Base-by-base conservation (phyloP, 352 stramenopile species). In the Ochromonadaceae sp. region DNA sequence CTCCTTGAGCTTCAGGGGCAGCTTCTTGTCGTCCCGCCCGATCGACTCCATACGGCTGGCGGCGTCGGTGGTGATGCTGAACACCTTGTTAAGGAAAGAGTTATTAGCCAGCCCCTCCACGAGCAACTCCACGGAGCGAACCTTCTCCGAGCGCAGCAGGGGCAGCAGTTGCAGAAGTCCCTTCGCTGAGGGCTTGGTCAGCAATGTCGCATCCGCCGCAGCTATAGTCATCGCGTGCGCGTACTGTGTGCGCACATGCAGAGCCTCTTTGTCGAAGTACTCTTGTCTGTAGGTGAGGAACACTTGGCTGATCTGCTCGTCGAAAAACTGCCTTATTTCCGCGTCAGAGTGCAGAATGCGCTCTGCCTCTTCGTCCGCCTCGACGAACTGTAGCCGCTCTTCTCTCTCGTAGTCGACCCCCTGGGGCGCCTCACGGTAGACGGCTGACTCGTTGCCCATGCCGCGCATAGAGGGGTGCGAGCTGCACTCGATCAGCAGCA, bases 261-360 rank as follows among this genome's bases (percentile, higher is more conserved):
- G 5, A n/a, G 35, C 25, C 52, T 63, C 55, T 50, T 63, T 63
- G n/a, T 63, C 35, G 30, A 63, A 63, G 25, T 63, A 63, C 28
- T 63, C 55, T 14, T 30, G 1, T 9, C 48, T 5, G 41, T 63
- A 63, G 9, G n/a, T 25, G 10, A 3, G 7, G 1, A 63, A 36
- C 3, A 63, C 55, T 63, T 63, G 55, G 17, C 15, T 22, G 15
- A 44, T 22, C 22, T 44, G 40, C 35, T 60, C 52, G 15, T 60
- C 31, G 5, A 60, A 60, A 25, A 60, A 60, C 22, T 60, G 35
- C 20, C 28, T 14, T 35, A 60, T 60, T 60, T 60, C 52, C 5
- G 32, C 32, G 35, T 60, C 52, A n/a, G 52, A 60, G n/a, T 30
- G 5, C 22, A 60, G 15, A 47, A 31, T 7, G 14, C 47, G 35